Percentiles rank a stretch among this genome's conserved stretches.
These are phyloP conservation scores for Suillus decipiens DNA, from an alignment of 768 basidiomycete species.

Conservation along the genomic window DNA sequence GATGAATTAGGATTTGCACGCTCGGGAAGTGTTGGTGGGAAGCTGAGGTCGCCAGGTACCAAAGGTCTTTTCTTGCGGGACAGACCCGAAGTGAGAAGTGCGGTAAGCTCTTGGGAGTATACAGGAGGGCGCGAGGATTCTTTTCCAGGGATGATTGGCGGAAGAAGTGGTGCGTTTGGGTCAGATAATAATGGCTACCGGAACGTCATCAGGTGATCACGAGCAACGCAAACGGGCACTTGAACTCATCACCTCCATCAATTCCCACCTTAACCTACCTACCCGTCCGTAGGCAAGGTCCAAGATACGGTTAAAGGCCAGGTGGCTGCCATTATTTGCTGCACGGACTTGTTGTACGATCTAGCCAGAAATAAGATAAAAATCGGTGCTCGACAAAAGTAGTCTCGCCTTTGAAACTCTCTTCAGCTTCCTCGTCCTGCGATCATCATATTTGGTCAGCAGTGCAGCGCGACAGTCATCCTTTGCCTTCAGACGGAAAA, in stretches of 20 bases:
- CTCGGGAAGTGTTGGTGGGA: slow-evolving; percentile 58
- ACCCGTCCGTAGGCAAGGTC: slow-evolving; percentile 76
- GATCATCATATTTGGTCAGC: slow-evolving; percentile 30
- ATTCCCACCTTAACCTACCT: slow-evolving; percentile 68
- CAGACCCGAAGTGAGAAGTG: slow-evolving; percentile 56
- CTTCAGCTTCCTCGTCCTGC: slow-evolving; percentile 45
- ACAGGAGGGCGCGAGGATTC: slow-evolving; percentile 62
- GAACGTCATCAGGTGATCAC: slow-evolving; percentile 13
- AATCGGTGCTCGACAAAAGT: slow-evolving; percentile 3
- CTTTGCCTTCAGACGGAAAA: slow-evolving; percentile 59
- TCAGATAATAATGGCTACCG: slow-evolving; percentile 57
- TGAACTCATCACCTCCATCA: slow-evolving; percentile 54
- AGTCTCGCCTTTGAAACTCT: slow-evolving; percentile 52
- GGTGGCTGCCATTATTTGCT: slow-evolving; percentile 51
- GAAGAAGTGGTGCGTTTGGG: slow-evolving; percentile 41
- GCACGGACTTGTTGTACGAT: slow-evolving; percentile 50
- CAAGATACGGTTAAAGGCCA: slow-evolving; percentile 59
- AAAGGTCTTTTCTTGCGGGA: slow-evolving; percentile 52
- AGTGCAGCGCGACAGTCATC: slow-evolving; percentile 59
- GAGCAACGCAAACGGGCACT: not conserved
- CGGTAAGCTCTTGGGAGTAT: slow-evolving; percentile 61
- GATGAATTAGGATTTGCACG: slow-evolving; percentile 58
- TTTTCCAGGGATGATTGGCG: slow-evolving; percentile 50
- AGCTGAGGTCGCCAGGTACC: slow-evolving; percentile 37
- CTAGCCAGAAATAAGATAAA: slow-evolving; percentile 36